Conservation (phyloP, 257 asterid species). For the Solanum microdontum region DNA sequence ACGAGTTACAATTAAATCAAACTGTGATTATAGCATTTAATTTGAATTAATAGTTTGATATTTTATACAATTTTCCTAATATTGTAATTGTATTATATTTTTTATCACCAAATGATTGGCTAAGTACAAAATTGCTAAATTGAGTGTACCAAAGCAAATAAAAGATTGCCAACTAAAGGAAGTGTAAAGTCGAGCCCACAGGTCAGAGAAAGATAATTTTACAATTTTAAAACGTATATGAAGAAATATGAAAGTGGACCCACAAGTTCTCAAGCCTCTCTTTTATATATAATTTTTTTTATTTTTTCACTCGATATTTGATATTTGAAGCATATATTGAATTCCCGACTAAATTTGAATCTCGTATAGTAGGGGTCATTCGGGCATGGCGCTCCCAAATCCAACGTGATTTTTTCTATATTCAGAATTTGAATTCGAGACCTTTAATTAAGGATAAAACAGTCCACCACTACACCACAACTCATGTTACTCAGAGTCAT, state of each 20-base stretch:
- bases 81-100: neutral
- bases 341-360: too few species aligned
- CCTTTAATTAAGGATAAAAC: too few species aligned
- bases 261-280: neutral
- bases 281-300: too few species aligned
- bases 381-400: too few species aligned
- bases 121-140: neutral
- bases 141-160: neutral
- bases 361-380: rapidly evolving
- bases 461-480: too few species aligned
- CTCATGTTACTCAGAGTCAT: neutral
- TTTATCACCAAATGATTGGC: neutral
- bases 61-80: too few species aligned
- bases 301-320: neutral
- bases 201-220: neutral
- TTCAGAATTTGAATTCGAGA: rapidly evolving
- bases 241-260: neutral
- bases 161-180: neutral
- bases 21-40: too few species aligned
- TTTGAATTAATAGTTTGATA: too few species aligned
- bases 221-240: too few species aligned
- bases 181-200: neutral
- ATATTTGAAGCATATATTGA: too few species aligned
- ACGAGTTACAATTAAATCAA: too few species aligned
- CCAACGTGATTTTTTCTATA: too few species aligned